Percentiles rank a stretch among this genome's conserved stretches.
Evolutionary conservation across 371 early-diverging fungal species (phyloP).

Genomic region (Rhizomucor miehei): DNA sequence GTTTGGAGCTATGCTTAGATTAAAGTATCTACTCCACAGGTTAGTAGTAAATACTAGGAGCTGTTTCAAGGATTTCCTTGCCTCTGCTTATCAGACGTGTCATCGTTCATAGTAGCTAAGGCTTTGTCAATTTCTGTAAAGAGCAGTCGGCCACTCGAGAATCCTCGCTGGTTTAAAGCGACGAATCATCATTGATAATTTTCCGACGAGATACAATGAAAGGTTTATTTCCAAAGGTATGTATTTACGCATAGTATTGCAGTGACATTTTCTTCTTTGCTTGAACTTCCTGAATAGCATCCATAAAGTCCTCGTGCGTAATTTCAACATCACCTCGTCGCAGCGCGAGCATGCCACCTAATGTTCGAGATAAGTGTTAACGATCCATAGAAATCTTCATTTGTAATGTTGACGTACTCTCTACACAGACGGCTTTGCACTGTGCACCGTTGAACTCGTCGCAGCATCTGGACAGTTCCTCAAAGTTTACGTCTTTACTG

Average conservation of each 20-base stretch:
- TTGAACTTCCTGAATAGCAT: slow-evolving; percentile 99
- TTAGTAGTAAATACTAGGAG: no score
- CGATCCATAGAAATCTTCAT: neutral
- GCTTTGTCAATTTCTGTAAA: no score
- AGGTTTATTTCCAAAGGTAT: neutral
- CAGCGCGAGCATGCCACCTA: slow-evolving; percentile 94
- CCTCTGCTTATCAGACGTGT: no score
- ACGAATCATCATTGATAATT: slow-evolving; percentile 1
- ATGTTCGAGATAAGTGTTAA: neutral
- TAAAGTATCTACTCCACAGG: slow-evolving; percentile 4
- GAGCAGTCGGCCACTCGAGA: no score
- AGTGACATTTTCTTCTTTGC: slow-evolving; percentile 99
- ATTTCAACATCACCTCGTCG: slow-evolving; percentile 90
- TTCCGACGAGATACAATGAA: neutral
- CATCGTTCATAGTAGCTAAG: no score
- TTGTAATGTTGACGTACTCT: slow-evolving; percentile 24
- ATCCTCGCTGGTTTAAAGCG: neutral
- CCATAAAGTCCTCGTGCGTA: slow-evolving; percentile 99
- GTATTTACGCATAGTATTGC: slow-evolving; percentile 86
- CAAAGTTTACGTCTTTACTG: slow-evolving; percentile 96
- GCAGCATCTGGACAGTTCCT: slow-evolving; percentile 97
- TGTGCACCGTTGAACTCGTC: slow-evolving; percentile 99
- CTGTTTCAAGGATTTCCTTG: no score
- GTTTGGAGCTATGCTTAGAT: neutral
- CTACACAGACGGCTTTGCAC: slow-evolving; percentile 99